These are phyloP conservation scores for Lentinus tigrinus DNA, from an alignment of 768 basidiomycete genomes.

Conservation along the genomic window DNA sequence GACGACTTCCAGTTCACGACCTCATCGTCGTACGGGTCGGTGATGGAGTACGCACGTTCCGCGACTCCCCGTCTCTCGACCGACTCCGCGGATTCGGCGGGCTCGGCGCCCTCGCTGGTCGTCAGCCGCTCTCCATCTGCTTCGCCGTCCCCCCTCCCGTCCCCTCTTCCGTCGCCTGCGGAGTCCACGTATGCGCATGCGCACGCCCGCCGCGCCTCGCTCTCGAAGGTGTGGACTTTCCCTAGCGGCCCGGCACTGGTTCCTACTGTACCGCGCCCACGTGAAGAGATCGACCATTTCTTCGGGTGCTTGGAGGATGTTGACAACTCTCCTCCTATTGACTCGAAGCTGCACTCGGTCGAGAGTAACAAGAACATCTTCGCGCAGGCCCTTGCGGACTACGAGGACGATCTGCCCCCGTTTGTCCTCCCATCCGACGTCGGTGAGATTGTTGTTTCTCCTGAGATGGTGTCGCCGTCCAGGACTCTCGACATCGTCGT, in stretches of 20 bases:
- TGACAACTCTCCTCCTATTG: constrained; percentile 48
- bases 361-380: constrained; percentile 65
- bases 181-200: constrained; percentile 30
- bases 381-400: constrained; percentile 43
- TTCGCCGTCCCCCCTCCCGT: constrained; percentile 30
- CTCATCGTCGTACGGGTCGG: constrained; percentile 29
- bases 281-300: constrained; percentile 69
- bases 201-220: constrained; percentile 41
- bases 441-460: constrained; percentile 32
- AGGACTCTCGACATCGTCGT: constrained; percentile 38
- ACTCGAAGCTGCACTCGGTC: constrained; percentile 36
- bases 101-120: constrained; percentile 19
- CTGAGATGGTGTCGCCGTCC: constrained; percentile 35
- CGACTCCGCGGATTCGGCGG: constrained; percentile 17
- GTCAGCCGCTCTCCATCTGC: constrained; percentile 29
- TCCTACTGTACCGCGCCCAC: constrained; percentile 21
- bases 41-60: constrained; percentile 29
- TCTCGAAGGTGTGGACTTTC: constrained; percentile 75
- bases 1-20: constrained; percentile 49
- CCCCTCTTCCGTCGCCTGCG: constrained; percentile 25
- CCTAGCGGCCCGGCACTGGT: constrained; percentile 18
- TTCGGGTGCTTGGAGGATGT: constrained; percentile 65
- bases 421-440: constrained; percentile 49
- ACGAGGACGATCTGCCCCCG: constrained; percentile 50
- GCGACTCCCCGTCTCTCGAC: constrained; percentile 29